phyloP scores from a whole-genome alignment of 2,329 filamentous ascomycete species.

The Botryotinia globosa region DNA sequence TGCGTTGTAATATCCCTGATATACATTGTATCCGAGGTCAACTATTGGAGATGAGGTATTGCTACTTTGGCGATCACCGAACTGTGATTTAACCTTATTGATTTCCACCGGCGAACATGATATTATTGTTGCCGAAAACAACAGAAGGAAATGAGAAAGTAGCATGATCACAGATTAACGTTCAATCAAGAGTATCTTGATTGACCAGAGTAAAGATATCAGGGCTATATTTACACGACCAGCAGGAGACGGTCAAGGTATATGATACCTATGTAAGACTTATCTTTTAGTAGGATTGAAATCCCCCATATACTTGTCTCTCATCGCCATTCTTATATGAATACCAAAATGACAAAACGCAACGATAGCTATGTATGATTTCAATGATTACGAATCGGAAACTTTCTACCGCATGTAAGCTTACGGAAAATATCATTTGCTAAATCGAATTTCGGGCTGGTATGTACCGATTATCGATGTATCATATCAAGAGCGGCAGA shows the following conservation, averaged over 20 bases:
- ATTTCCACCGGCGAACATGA: background rate
- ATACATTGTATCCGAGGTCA: slow-evolving; percentile 47
- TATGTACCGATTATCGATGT: slow-evolving; percentile 10
- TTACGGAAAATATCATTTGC: background rate
- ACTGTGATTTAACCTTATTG: background rate
- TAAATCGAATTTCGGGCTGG: background rate
- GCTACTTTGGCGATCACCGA: background rate
- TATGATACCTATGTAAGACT: background rate
- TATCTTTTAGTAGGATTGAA: background rate
- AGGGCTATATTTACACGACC: background rate
- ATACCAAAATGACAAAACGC: background rate
- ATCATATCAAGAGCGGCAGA: background rate
- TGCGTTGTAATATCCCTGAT: slow-evolving; percentile 44
- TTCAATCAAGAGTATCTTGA: background rate
- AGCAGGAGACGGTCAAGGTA: background rate
- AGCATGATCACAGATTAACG: background rate
- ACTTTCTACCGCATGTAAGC: background rate
- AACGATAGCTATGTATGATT: background rate
- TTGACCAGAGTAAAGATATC: background rate
- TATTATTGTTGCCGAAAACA: background rate
- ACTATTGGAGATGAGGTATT: slow-evolving; percentile 32
- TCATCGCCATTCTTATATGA: background rate
- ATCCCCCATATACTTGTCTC: background rate
- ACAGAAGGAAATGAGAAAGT: background rate
- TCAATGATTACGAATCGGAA: background rate